Percentiles rank a stretch among this genome's conserved stretches.
These are phyloP conservation scores for Schwanniomyces vanrijiae DNA, from an alignment of 805 yeast genomes.

Conservation along the genomic window DNA sequence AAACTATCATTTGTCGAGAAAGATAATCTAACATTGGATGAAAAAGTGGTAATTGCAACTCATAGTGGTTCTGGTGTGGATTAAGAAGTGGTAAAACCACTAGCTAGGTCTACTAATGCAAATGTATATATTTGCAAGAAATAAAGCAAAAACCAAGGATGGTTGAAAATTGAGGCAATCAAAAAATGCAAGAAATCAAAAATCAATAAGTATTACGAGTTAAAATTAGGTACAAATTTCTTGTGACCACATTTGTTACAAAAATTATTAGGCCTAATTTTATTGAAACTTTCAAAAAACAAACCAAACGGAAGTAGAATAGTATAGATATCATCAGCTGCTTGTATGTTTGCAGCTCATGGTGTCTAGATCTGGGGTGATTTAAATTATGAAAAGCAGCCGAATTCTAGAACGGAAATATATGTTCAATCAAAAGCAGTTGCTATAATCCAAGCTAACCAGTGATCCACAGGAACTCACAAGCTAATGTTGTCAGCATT, in stretches of 20 bases:
- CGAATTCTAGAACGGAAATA: constrained; percentile 2
- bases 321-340: constrained; percentile 41
- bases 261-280: constrained; percentile 34
- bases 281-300: constrained; percentile 28
- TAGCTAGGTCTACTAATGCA: constrained; percentile 14
- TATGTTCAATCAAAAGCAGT: constrained; percentile 49
- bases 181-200: constrained; percentile 10
- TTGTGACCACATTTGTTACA: constrained; percentile 47
- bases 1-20: constrained; percentile 24
- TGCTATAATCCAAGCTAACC: not conserved
- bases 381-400: constrained; percentile 19
- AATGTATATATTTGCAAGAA: constrained; percentile 38
- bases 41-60: constrained; percentile 38
- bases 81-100: constrained; percentile 25
- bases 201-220: constrained; percentile 23
- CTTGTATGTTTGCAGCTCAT: constrained; percentile 16
- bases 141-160: constrained; percentile 23
- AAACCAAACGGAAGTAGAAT: constrained; percentile 32
- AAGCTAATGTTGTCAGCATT: constrained; percentile 25
- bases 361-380: constrained; percentile 36
- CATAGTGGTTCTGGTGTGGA: constrained; percentile 40
- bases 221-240: constrained; percentile 47
- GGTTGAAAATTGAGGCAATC: constrained; percentile 20
- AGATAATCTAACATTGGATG: constrained; percentile 35
- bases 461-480: not conserved